These are phyloP conservation scores for Cyberlindnera amylophila DNA, from an alignment of 805 yeast genomes.

Conservation along the genomic window DNA sequence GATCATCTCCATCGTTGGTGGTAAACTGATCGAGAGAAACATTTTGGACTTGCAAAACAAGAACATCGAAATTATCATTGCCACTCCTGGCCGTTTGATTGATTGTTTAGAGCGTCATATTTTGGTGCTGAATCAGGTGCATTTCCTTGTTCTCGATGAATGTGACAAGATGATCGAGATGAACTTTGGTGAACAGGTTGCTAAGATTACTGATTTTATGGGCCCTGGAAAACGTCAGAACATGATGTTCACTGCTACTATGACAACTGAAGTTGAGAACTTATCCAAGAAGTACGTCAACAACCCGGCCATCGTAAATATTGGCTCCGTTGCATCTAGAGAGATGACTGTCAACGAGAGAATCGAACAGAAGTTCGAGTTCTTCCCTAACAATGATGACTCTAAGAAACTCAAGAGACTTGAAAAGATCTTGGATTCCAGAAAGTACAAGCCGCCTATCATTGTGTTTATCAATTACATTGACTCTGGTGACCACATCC, in stretches of 20 bases:
- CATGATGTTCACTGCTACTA: slow-evolving; percentile 93
- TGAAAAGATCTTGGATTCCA: slow-evolving; percentile 32
- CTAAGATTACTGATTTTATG: slow-evolving; percentile 51
- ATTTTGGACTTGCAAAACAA: slow-evolving; percentile 46
- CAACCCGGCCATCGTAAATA: slow-evolving; percentile 57
- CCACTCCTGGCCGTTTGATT: slow-evolving; percentile 89
- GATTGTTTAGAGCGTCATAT: slow-evolving; percentile 75
- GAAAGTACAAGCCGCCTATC: slow-evolving; percentile 47
- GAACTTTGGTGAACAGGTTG: slow-evolving; percentile 85
- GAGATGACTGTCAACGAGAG: slow-evolving; percentile 39
- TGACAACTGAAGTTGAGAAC: slow-evolving; percentile 69
- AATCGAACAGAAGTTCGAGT: slow-evolving; percentile 66
- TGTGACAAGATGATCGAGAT: slow-evolving; percentile 95
- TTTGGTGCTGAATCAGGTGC: slow-evolving; percentile 55
- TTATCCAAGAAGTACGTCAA: slow-evolving; percentile 60
- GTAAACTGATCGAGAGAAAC: slow-evolving; percentile 79
- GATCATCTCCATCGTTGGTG: slow-evolving; percentile 78
- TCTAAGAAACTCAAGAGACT: slow-evolving; percentile 44
- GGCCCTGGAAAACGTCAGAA: slow-evolving; percentile 53
- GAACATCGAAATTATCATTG: slow-evolving; percentile 55
- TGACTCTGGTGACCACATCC: slow-evolving; percentile 64
- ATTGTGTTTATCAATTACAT: slow-evolving; percentile 82
- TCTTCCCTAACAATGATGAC: slow-evolving; percentile 38
- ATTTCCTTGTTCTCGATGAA: slow-evolving; percentile 80
- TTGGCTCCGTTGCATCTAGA: slow-evolving; percentile 52